These are phyloP conservation scores for Aspergillus sp. DNA, from an alignment of 2,329 filamentous ascomycete species.

Conservation along the genomic window DNA sequence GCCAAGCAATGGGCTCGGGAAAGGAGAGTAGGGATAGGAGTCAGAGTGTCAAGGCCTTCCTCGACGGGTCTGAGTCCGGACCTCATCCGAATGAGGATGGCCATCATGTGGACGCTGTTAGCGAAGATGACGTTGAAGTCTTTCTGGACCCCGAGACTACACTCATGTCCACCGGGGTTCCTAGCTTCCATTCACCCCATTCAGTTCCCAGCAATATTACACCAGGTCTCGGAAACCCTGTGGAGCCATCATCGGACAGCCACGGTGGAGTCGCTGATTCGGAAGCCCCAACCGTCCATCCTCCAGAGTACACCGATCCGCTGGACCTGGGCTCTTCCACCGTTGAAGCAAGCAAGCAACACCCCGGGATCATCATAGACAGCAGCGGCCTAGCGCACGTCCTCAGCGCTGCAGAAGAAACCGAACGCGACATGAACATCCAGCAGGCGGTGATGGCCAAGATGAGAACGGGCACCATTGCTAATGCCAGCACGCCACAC, in stretches of 20 bases:
- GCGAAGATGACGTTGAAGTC: slow-evolving; percentile 20
- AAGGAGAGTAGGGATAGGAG: background rate
- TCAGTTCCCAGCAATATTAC: slow-evolving; percentile 5
- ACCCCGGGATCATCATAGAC: slow-evolving; percentile 26
- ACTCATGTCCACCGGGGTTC: slow-evolving; percentile 8
- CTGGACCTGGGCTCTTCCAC: slow-evolving; percentile 1
- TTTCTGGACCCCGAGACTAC: slow-evolving; percentile 19
- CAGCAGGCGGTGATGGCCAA: slow-evolving; percentile 29
- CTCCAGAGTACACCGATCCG: background rate
- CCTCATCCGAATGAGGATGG: background rate
- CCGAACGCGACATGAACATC: slow-evolving; percentile 20
- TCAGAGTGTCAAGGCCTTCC: background rate
- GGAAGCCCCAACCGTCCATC: background rate
- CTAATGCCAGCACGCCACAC: background rate
- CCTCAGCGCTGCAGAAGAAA: slow-evolving; percentile 24
- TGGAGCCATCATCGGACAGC: background rate
- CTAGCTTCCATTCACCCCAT: slow-evolving; percentile 18
- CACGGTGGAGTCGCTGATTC: background rate
- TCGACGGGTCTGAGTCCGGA: background rate
- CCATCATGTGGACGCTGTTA: background rate
- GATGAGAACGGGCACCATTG: slow-evolving; percentile 22
- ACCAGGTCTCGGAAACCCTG: slow-evolving; percentile 13
- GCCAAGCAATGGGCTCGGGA: background rate
- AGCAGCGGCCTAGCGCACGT: slow-evolving; percentile 21
- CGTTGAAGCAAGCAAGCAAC: background rate